These are phyloP conservation scores for Byssoonygena ceratinophila DNA, from an alignment of 2,329 filamentous ascomycete species.

Conservation along the genomic window DNA sequence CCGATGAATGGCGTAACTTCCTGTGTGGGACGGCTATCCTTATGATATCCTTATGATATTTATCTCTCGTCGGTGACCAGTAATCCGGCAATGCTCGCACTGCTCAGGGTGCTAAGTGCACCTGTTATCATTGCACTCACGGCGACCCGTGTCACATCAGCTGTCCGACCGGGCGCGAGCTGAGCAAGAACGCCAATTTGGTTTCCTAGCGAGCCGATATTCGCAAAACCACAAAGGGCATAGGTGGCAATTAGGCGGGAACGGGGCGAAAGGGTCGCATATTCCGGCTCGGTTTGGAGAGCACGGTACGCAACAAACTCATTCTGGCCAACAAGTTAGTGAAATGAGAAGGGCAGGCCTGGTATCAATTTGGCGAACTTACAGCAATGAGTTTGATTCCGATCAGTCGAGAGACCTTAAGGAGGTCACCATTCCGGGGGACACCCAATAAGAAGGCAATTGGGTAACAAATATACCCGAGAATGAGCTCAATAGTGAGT, in stretches of 20 bases:
- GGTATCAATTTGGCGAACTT: slow-evolving; percentile 13
- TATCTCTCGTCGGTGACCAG: slow-evolving; percentile 49
- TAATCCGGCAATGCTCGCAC: slow-evolving; percentile 66
- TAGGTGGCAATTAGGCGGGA: slow-evolving; percentile 77
- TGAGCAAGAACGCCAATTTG: slow-evolving; percentile 82
- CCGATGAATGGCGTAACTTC: too few species aligned
- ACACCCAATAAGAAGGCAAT: slow-evolving; percentile 74
- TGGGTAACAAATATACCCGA: slow-evolving; percentile 69
- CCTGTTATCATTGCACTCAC: slow-evolving; percentile 68
- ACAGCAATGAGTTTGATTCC: slow-evolving; percentile 71
- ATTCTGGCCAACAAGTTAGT: slow-evolving; percentile 41
- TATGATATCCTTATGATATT: too few species aligned
- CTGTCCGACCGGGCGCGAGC: slow-evolving; percentile 61
- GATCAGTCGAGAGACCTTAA: slow-evolving; percentile 66
- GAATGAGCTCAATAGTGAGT: slow-evolving; percentile 63
- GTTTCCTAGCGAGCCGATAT: slow-evolving; percentile 76
- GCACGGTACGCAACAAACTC: slow-evolving; percentile 63
- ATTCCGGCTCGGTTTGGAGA: slow-evolving; percentile 45
- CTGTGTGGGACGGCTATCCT: too few species aligned
- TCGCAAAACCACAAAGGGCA: slow-evolving; percentile 70
- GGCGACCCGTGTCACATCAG: slow-evolving; percentile 65
- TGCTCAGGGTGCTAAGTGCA: slow-evolving; percentile 67
- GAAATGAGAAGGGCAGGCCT: slow-evolving; percentile 15
- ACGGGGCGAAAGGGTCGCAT: slow-evolving; percentile 53
- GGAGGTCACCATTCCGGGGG: slow-evolving; percentile 52